Base-by-base conservation (phyloP, 257 asterid genomes). In the Scutellaria barbata region DNA sequence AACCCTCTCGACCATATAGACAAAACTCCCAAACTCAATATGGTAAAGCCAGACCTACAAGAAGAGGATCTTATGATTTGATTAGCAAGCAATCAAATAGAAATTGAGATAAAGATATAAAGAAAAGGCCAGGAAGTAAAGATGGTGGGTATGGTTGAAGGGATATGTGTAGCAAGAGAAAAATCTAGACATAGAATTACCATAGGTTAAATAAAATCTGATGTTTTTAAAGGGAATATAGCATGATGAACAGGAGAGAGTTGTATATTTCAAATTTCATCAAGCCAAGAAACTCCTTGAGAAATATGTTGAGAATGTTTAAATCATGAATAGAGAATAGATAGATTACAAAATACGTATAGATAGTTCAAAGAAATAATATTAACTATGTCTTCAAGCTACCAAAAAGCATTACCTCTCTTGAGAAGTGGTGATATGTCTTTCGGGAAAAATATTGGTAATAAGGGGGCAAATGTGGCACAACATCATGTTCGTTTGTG, bases 381-480 rank as follows among this genome's bases (percentile, higher is more conserved):
- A 30, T 30, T 30, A 30, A 1, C 4, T 30, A 30, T 25, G 30
- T 25, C 1, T 4, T 30, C 35, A 30, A 30, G 35, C 35, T 30
- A 30, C 35, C 35, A 30, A 30, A 74, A 56, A 63, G 20, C 13
- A 74, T 77, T 88, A 90, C 98, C 98, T 95, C 98, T 88, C 92
- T 85, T 66, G 98, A 90, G 66, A 88, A 92, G 83, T 95, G 99
- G 63, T 73, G 96, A 67, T 95, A 95, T 4, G 97, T 92, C 82
- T 95, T 95, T 66, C 77, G 85, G 37, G 95, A 94, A 57, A 95
- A 88, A 69, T 70, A 76, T 41, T 30, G 53, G 76, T 83, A 92
- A 80, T 92, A 92, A 11, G 98, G 98, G 20, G 99, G 99, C 79
- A 95, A 87, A 85, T 95, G 99, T 74, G 98, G 99, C 83, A 95